phyloP scores from a whole-genome alignment of 441 rosid genomes.

The Populus hybrid region DNA sequence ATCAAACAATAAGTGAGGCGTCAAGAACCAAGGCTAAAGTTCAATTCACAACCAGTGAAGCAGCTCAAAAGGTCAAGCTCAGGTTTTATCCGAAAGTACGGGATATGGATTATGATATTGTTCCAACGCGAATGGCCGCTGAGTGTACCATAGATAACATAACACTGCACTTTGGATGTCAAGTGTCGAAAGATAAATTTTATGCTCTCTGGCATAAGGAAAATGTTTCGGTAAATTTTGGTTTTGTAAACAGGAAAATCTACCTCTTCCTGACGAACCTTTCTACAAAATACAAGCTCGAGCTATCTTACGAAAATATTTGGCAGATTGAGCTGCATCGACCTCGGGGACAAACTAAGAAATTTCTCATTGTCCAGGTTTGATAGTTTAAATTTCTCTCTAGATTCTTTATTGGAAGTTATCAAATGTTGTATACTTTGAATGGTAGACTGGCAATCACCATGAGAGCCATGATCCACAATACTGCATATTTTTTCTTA shows the following conservation, averaged over 20 bases:
- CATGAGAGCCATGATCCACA: background rate
- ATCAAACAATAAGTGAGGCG: conserved; percentile 9
- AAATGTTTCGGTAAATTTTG: conserved; percentile 24
- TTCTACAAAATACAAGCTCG: conserved; percentile 36
- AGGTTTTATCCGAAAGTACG: conserved; percentile 9
- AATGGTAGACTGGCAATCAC: background rate
- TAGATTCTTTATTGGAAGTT: background rate
- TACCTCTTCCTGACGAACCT: conserved; percentile 24
- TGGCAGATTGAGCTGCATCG: conserved; percentile 32
- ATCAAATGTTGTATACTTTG: background rate
- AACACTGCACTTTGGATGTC: conserved; percentile 6
- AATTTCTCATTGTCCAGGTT: conserved; percentile 8
- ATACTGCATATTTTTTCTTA: background rate
- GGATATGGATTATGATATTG: conserved; percentile 3
- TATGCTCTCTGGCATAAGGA: conserved; percentile 32
- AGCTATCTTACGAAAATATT: conserved; percentile 37
- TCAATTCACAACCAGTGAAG: conserved; percentile 25
- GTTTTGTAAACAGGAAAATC: conserved; percentile 21
- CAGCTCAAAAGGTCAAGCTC: conserved; percentile 16
- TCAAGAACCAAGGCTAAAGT: conserved; percentile 35
- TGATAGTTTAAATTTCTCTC: background rate
- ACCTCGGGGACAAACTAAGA: conserved; percentile 11
- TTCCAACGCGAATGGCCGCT: background rate
- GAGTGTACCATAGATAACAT: background rate
- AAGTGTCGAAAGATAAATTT: conserved; percentile 15